A percentile compares a stretch with the other conserved stretches of the same genome.
These are phyloP conservation scores for Venustampulla echinocandica DNA, from an alignment of 495 filamentous ascomycete species.

Conservation along the genomic window DNA sequence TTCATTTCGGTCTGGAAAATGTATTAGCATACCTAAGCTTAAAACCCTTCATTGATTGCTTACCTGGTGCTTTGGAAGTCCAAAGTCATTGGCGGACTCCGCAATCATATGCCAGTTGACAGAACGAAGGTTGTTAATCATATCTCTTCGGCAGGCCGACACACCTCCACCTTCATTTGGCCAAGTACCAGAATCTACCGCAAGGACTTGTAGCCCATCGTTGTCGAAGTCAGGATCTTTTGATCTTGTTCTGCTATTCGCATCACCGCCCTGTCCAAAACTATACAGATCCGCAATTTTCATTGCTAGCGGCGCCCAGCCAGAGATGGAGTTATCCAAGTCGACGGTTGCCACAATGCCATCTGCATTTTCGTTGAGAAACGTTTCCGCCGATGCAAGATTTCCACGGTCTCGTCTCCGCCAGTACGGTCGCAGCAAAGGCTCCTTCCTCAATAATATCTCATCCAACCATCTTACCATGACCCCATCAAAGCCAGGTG, in stretches of 20 bases:
- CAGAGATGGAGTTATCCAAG: conserved; percentile 48
- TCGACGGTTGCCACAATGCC: conserved; percentile 54
- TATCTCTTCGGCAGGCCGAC: conserved; percentile 57
- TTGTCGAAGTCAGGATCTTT: conserved; percentile 38
- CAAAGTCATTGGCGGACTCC: conserved; percentile 58
- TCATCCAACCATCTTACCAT: conserved; percentile 57
- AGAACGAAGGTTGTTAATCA: conserved; percentile 53
- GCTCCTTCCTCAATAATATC: conserved; percentile 45
- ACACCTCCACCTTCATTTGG: conserved; percentile 60
- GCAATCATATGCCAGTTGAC: conserved; percentile 61
- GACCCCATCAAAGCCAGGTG: conserved; percentile 50
- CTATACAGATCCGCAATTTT: conserved; percentile 55
- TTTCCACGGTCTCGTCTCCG: conserved; percentile 44
- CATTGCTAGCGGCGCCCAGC: conserved; percentile 51
- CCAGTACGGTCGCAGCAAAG: conserved; percentile 50
- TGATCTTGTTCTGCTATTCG: conserved; percentile 35
- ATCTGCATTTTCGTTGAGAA: conserved; percentile 46
- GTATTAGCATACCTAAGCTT: background rate
- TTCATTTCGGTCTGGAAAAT: conserved; percentile 39
- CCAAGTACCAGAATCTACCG: conserved; percentile 57
- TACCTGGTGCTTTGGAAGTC: conserved; percentile 56
- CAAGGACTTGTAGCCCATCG: conserved; percentile 50
- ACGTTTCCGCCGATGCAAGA: conserved; percentile 44
- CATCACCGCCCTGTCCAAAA: conserved; percentile 56
- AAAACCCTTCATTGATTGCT: background rate